Percentiles rank a stretch among this genome's conserved stretches.
These are phyloP conservation scores for Schizochytrium sp. DNA, from an alignment of 108 stramenopile species.

Conservation along the genomic window DNA sequence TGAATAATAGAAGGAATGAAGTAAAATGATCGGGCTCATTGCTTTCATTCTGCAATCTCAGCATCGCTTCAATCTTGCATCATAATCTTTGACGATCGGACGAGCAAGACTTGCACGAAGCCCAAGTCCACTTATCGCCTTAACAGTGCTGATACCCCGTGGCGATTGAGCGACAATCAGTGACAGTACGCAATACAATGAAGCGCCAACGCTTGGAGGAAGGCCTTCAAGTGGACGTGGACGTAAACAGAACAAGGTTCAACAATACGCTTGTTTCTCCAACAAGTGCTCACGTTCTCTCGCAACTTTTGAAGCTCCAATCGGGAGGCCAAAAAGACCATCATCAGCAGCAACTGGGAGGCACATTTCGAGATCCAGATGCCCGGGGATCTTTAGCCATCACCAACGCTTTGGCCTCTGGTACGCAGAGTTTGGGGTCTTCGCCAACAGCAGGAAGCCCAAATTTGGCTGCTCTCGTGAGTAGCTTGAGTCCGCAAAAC, in stretches of 20 bases:
- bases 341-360: background rate
- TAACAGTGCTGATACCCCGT: too few relatives aligned
- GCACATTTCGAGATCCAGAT: background rate
- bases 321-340: background rate
- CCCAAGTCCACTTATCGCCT: too few relatives aligned
- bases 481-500: background rate
- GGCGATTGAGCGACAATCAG: too few relatives aligned
- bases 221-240: background rate
- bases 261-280: background rate
- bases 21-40: too few relatives aligned
- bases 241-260: background rate
- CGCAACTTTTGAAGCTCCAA: conserved; percentile 9
- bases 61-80: too few relatives aligned
- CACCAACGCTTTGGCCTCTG: background rate
- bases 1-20: too few relatives aligned
- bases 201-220: background rate
- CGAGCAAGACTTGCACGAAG: too few relatives aligned
- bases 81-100: too few relatives aligned
- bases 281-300: background rate
- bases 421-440: background rate
- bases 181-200: background rate
- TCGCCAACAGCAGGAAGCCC: background rate
- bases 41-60: too few relatives aligned
- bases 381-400: background rate
- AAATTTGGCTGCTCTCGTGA: background rate